Conservation (phyloP, 2,329 filamentous ascomycete species). For the Aureobasidium lini region DNA sequence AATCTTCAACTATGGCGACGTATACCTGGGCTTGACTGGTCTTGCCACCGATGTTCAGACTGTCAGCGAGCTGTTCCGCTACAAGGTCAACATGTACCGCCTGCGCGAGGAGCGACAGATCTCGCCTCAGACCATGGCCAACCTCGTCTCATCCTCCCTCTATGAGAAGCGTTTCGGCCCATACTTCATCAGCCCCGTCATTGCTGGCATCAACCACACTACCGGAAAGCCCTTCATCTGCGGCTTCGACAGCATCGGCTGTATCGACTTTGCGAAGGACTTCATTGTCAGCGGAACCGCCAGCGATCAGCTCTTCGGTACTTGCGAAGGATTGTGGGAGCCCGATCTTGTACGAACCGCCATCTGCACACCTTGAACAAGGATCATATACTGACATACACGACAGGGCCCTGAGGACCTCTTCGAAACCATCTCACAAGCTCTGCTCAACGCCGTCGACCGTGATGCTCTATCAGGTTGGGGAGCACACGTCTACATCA, state of each 20-base stretch:
- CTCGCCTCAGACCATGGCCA: conserved; percentile 88
- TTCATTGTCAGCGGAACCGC: conserved; percentile 97
- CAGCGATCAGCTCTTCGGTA: conserved; percentile 96
- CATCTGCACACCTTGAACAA: background rate
- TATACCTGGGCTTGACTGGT: conserved; percentile 91
- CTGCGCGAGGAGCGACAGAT: conserved; percentile 97
- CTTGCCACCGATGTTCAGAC: conserved; percentile 93
- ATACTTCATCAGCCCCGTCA: conserved; percentile 90
- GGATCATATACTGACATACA: conserved; percentile 10
- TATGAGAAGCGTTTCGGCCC: conserved; percentile 96
- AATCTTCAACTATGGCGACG: conserved; percentile 94
- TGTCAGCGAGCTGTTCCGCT: conserved; percentile 94
- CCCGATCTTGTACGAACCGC: conserved; percentile 70
- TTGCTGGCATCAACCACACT: conserved; percentile 91
- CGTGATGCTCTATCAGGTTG: conserved; percentile 94
- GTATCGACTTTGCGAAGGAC: conserved; percentile 99
- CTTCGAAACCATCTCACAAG: conserved; percentile 97
- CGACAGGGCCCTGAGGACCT: conserved; percentile 80
- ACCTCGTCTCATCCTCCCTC: conserved; percentile 81
- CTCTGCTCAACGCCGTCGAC: conserved; percentile 90
- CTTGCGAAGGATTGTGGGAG: conserved; percentile 97
- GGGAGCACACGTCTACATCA: conserved; percentile 98
- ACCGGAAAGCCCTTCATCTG: conserved; percentile 95
- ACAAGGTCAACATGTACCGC: conserved; percentile 99
- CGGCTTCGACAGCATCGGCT: conserved; percentile 97